phyloP scores from a whole-genome alignment of 345 rosid genomes.

The Citrus glauca region DNA sequence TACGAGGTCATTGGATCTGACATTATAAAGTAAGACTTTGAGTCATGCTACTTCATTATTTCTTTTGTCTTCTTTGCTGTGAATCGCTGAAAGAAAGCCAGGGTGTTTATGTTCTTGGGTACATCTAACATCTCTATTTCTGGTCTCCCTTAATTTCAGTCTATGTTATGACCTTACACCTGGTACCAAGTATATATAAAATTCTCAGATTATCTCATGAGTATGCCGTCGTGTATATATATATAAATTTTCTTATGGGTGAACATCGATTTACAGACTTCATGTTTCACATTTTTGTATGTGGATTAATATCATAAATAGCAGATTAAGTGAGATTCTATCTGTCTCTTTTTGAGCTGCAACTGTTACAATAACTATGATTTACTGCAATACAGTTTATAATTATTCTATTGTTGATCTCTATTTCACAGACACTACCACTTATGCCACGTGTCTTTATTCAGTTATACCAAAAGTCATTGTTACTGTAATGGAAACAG shows the following conservation, averaged over 20 bases:
- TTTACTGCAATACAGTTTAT: background rate
- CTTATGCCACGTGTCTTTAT: background rate
- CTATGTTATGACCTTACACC: background rate
- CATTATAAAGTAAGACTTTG: slow-evolving; percentile 52
- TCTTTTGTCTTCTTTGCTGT: background rate
- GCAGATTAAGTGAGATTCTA: background rate
- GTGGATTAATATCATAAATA: background rate
- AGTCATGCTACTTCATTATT: background rate
- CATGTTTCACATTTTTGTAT: background rate
- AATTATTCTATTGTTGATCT: background rate
- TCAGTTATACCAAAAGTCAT: too few relatives aligned
- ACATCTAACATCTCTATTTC: background rate
- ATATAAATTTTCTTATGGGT: background rate
- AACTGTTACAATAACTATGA: background rate
- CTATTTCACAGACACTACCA: background rate
- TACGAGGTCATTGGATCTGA: slow-evolving; percentile 62
- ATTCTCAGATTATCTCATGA: background rate
- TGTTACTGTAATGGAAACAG: background rate
- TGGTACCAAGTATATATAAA: background rate
- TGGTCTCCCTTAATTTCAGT: background rate
- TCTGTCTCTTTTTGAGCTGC: background rate
- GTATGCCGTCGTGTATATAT: background rate
- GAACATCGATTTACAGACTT: background rate
- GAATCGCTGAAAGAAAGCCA: background rate
- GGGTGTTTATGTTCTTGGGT: background rate